Evolutionary conservation across 495 filamentous ascomycete species (phyloP), one percentile per base, ranked within the genome.

Genomic region (Daldinia concentrica): DNA sequence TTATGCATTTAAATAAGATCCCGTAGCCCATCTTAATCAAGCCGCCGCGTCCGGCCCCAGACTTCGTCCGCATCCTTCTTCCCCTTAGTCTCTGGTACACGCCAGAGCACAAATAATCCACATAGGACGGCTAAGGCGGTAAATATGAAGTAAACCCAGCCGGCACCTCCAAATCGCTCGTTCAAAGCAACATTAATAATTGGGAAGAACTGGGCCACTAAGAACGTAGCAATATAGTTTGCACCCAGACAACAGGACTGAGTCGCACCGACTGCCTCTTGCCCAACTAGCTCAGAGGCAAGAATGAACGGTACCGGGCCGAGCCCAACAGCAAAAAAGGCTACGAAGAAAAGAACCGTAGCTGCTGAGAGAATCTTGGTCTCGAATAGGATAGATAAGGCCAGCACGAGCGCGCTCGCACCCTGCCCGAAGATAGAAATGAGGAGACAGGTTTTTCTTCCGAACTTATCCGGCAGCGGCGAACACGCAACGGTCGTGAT

Each of bases 271-370:
- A 97, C 93, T 0, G 95, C 94, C 71, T 95, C 92, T 3, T 92
- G 89, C 0, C 90, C 91, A 4, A 98, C 96, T 3, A 97, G 87
- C 79, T 97, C 94, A 2, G 90, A 91, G 0, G 94, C 90, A 34
- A 99, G 85, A 72, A 98, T 95, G 82, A 98, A 99, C 0, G 95
- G 95, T 2, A 99, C 90, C 0, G 95, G 96, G 0, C 95, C 95
- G 0, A 99, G 83, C 1, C 95, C 95, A n/a, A 97, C 83, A 3
- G 91, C 95, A 71, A 98, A 99, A 72, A 89, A 90, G 17, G 89
- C 86, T 6, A 98, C 95, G 72, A 98, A 99, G 22, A 92, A 77
- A 4, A 98, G 79, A 1, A 93, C 92, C 0, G 92, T 89, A 8
- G 95, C 78, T 0, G 93, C 95, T 6, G 92, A 95, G 22, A 96